phyloP scores from a whole-genome alignment of 352 stramenopile species.

The Phytophthora crassamura region DNA sequence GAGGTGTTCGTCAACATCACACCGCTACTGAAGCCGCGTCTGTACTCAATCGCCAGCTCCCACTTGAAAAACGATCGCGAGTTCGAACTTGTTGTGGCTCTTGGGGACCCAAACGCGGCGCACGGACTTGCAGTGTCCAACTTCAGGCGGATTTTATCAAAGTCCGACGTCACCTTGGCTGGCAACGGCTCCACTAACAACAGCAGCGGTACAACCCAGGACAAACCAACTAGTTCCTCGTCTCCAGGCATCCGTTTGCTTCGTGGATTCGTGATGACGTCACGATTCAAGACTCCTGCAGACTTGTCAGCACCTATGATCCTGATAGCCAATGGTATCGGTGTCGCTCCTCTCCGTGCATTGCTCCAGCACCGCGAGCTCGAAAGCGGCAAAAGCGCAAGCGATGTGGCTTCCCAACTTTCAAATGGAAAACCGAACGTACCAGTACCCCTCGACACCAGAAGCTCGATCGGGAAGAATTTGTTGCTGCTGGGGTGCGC shows the following conservation, averaged over 20 bases:
- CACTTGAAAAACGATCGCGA: constrained; percentile 56
- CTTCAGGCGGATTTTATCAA: constrained; percentile 17
- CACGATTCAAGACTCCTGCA: constrained; percentile 89
- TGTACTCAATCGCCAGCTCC: constrained; percentile 95
- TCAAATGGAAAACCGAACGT: no score
- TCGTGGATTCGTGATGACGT: constrained; percentile 88
- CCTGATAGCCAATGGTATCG: constrained; percentile 92
- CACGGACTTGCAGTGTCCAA: constrained; percentile 36
- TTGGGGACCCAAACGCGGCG: constrained; percentile 63
- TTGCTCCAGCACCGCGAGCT: constrained; percentile 45
- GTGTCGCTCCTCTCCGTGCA: constrained; percentile 90
- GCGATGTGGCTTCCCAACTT: not conserved
- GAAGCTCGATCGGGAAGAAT: constrained; percentile 19
- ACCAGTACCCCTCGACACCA: no score
- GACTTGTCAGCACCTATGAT: constrained; percentile 88
- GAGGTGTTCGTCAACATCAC: constrained; percentile 87
- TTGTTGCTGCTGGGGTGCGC: constrained; percentile 44
- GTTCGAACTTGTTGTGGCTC: constrained; percentile 91
- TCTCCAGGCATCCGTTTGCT: constrained; percentile 3
- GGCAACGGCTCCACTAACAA: not conserved
- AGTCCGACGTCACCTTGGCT: not conserved
- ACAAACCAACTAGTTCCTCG: not conserved
- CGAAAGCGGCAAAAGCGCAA: constrained; percentile 4
- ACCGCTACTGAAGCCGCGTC: constrained; percentile 87
- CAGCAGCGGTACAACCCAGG: not conserved